Evolutionary conservation across 2,329 filamentous ascomycete species (phyloP).

Genomic region (Xylaria multiplex): DNA sequence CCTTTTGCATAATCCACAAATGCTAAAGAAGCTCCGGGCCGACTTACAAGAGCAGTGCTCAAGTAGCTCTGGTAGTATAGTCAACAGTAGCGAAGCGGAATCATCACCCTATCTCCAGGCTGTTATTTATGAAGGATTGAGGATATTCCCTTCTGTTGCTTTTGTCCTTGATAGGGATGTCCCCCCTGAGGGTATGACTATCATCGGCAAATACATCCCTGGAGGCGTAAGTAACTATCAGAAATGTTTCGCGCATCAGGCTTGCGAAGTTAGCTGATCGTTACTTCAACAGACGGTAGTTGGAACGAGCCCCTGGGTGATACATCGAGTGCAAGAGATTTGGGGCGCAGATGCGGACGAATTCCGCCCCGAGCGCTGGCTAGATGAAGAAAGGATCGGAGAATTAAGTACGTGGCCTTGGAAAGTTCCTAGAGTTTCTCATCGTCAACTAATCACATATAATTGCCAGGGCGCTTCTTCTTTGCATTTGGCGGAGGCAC

Average conservation of each 20-base stretch:
- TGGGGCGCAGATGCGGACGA: conserved; percentile 20
- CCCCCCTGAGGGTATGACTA: neutral
- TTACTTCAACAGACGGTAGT: neutral
- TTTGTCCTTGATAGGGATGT: neutral
- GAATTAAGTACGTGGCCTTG: no score
- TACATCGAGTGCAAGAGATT: conserved; percentile 19
- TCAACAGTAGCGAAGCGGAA: no score
- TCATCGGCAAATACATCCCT: neutral
- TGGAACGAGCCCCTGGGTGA: conserved; percentile 4
- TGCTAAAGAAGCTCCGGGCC: conserved; percentile 5
- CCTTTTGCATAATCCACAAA: conserved; percentile 8
- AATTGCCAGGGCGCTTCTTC: conserved; percentile 20
- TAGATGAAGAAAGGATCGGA: conserved; percentile 1
- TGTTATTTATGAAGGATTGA: neutral
- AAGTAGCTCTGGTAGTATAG: no score
- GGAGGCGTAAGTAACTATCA: neutral
- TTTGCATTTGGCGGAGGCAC: conserved; percentile 27
- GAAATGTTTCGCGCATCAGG: no score
- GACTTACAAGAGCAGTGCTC: conserved; percentile 7
- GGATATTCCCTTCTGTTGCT: neutral
- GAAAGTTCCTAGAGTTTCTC: no score
- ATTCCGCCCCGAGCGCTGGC: conserved; percentile 27
- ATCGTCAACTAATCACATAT: no score
- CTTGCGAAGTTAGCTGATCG: neutral
- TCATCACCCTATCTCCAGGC: neutral